phyloP scores from a whole-genome alignment of 2,329 filamentous ascomycete species.

The Fusarium buharicum region DNA sequence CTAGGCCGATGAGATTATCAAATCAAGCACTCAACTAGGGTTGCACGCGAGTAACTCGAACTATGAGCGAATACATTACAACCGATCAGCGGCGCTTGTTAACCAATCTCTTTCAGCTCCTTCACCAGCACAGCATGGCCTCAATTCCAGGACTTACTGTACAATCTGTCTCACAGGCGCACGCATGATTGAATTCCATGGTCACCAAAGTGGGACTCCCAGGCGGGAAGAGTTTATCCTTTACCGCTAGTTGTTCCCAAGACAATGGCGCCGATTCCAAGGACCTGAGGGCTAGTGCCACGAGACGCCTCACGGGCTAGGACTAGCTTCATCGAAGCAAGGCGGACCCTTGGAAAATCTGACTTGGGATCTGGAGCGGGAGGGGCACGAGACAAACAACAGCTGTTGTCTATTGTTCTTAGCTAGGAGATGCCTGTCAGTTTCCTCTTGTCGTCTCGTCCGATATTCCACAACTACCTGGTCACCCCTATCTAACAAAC shows the following conservation, averaged over 20 bases:
- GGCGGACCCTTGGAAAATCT: constrained; percentile 35
- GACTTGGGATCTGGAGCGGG: constrained; percentile 24
- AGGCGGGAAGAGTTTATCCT: constrained; percentile 20
- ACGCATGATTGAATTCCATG: constrained; percentile 8
- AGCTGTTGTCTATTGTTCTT: constrained; percentile 9
- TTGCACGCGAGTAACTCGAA: constrained; percentile 34
- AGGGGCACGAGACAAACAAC: constrained; percentile 31
- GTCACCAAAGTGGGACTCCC: constrained; percentile 18
- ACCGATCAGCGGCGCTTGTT: constrained; percentile 25
- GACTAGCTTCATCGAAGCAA: constrained; percentile 31
- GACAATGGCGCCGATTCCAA: constrained; percentile 32
- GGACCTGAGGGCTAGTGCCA: constrained; percentile 31
- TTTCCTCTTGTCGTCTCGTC: constrained; percentile 8
- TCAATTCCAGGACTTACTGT: constrained; percentile 4
- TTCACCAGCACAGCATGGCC: not conserved
- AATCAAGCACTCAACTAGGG: constrained; percentile 35
- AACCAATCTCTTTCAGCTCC: not conserved
- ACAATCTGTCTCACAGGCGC: not conserved
- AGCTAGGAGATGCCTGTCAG: constrained; percentile 11
- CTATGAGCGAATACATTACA: not conserved
- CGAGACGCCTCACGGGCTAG: constrained; percentile 23
- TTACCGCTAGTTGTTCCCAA: constrained; percentile 44
- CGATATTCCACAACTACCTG: constrained; percentile 8
- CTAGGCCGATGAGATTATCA: constrained; percentile 36
- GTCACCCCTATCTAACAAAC: constrained; percentile 13